Evolutionary conservation across 1,139 yeast species (phyloP).

Genomic region (Komagataea norvegica): DNA sequence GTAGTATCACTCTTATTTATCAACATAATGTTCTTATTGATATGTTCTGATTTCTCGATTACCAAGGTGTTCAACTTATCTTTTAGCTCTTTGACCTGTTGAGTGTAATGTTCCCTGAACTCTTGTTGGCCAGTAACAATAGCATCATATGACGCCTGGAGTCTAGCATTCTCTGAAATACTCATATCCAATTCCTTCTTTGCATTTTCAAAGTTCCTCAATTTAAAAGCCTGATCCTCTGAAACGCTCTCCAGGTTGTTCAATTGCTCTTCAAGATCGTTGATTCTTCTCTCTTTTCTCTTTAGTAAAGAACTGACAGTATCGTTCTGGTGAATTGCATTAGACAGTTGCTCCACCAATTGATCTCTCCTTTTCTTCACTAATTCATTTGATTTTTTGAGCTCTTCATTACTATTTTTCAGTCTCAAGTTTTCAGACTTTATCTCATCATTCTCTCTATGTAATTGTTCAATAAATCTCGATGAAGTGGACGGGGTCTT

Average conservation of each 20-base stretch:
- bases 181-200: conserved; percentile 46
- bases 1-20: conserved; percentile 26
- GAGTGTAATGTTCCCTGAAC: conserved; percentile 48
- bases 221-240: conserved; percentile 43
- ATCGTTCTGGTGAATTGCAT: conserved; percentile 67
- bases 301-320: conserved; percentile 58
- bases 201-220: conserved; percentile 45
- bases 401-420: conserved; percentile 44
- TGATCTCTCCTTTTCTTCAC: conserved; percentile 51
- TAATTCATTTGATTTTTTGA: conserved; percentile 46
- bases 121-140: conserved; percentile 51
- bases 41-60: conserved; percentile 30
- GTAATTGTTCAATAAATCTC: conserved; percentile 54
- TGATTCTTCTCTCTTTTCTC: conserved; percentile 59
- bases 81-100: conserved; percentile 32
- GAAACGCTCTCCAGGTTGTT: conserved; percentile 41
- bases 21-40: conserved; percentile 22
- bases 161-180: conserved; percentile 51
- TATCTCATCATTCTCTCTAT: conserved; percentile 50
- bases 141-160: conserved; percentile 60
- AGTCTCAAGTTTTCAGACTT: conserved; percentile 49
- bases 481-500: conserved; percentile 31
- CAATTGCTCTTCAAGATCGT: conserved; percentile 55
- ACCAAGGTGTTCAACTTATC: conserved; percentile 37
- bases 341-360: conserved; percentile 61